These are phyloP conservation scores for Aspergillus sp. DNA, from an alignment of 2,329 filamentous ascomycete species.

Conservation along the genomic window DNA sequence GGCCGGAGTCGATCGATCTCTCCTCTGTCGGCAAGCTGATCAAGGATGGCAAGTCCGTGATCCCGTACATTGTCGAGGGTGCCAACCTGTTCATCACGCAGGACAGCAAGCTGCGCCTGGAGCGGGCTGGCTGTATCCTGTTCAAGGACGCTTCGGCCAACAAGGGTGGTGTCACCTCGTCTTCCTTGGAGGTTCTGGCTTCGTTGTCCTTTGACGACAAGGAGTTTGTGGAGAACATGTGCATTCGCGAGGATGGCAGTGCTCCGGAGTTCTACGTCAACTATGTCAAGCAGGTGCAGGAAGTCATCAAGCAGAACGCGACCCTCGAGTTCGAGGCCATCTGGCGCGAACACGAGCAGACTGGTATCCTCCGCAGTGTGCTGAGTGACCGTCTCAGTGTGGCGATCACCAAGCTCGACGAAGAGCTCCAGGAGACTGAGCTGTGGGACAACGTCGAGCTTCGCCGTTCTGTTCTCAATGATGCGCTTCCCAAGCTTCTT, in stretches of 20 bases:
- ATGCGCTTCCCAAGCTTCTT: slow-evolving; percentile 82
- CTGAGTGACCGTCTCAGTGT: slow-evolving; percentile 86
- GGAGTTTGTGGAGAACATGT: slow-evolving; percentile 92
- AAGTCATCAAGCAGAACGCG: slow-evolving; percentile 87
- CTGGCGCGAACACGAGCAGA: slow-evolving; percentile 89
- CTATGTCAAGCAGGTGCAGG: slow-evolving; percentile 90
- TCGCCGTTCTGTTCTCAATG: slow-evolving; percentile 72
- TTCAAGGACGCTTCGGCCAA: slow-evolving; percentile 99
- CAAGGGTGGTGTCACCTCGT: slow-evolving; percentile 97
- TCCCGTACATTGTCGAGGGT: slow-evolving; percentile 96
- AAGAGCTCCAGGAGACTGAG: slow-evolving; percentile 90
- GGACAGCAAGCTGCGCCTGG: slow-evolving; percentile 91
- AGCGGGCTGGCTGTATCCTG: slow-evolving; percentile 89
- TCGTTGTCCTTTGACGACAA: slow-evolving; percentile 91
- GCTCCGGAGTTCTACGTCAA: slow-evolving; percentile 87
- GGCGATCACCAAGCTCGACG: slow-evolving; percentile 94
- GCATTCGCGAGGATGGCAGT: slow-evolving; percentile 71
- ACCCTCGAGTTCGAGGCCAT: slow-evolving; percentile 95
- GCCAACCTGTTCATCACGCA: slow-evolving; percentile 99
- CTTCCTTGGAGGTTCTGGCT: slow-evolving; percentile 91
- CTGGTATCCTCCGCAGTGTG: slow-evolving; percentile 75
- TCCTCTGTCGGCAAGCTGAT: slow-evolving; percentile 85
- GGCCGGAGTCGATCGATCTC: slow-evolving; percentile 94
- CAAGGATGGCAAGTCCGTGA: slow-evolving; percentile 77
- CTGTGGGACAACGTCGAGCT: slow-evolving; percentile 83